Evolutionary conservation across 179 eudicot species (phyloP).

Genomic region (Beta lomatogona): DNA sequence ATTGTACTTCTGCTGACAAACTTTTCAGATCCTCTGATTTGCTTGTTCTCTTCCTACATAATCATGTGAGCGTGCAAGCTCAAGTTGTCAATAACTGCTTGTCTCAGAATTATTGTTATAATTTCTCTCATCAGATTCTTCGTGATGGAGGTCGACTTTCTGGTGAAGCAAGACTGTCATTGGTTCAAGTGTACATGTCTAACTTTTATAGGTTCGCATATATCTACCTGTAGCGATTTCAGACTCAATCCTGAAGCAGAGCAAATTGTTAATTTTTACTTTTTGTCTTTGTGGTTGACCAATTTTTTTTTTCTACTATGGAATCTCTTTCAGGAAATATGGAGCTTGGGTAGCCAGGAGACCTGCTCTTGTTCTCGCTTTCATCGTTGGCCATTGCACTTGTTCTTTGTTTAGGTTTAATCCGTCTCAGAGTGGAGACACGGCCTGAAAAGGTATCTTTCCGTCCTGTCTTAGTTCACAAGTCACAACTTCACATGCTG

Average conservation of each 20-base stretch:
- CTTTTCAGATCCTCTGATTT: neutral
- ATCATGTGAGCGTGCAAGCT: constrained; percentile 5
- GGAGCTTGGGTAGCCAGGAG: constrained; percentile 93
- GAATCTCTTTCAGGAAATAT: constrained; percentile 66
- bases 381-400: constrained; percentile 68
- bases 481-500: neutral
- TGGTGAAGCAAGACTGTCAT: constrained; percentile 81
- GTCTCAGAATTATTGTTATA: constrained; percentile 5
- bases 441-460: constrained; percentile 93
- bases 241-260: constrained; percentile 2
- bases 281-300: constrained; percentile 1
- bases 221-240: constrained; percentile 17
- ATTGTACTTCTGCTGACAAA: neutral
- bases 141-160: constrained; percentile 60
- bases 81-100: constrained; percentile 3
- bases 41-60: neutral
- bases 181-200: constrained; percentile 89
- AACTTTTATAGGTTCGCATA: constrained; percentile 73
- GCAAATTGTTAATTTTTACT: neutral
- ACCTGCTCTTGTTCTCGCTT: constrained; percentile 72
- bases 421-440: constrained; percentile 93
- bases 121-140: constrained; percentile 53
- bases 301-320: neutral
- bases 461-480: constrained; percentile 6
- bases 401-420: constrained; percentile 77